Conservation (phyloP, 2,329 filamentous ascomycete species). For the Colletotrichum sp. region DNA sequence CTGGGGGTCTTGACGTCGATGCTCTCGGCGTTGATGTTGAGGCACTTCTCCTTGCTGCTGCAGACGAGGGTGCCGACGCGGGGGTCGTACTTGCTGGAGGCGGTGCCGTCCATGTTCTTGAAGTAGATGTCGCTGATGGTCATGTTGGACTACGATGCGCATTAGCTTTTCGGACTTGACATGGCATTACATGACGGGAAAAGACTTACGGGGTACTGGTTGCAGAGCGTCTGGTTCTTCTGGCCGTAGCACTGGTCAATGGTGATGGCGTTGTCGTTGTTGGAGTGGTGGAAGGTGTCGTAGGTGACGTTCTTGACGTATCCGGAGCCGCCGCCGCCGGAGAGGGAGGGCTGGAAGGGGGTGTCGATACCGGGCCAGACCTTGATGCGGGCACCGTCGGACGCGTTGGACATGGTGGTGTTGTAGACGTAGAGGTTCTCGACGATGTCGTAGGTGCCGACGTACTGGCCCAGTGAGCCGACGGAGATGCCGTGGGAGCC, state of each 20-base stretch:
- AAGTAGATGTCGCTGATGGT: conserved; percentile 22
- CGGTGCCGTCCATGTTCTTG: conserved; percentile 19
- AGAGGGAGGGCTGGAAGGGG: conserved; percentile 52
- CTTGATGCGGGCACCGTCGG: conserved; percentile 74
- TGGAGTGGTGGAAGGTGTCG: conserved; percentile 62
- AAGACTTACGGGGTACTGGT: conserved; percentile 17
- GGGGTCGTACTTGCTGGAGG: conserved; percentile 20
- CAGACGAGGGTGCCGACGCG: conserved; percentile 19
- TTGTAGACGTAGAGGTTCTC: conserved; percentile 72
- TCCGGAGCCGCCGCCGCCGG: conserved; percentile 67
- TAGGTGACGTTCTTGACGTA: conserved; percentile 72
- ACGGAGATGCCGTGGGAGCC: conserved; percentile 76
- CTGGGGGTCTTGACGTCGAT: conserved; percentile 17
- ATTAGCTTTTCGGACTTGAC: no score
- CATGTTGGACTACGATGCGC: conserved; percentile 3
- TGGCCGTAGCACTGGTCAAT: conserved; percentile 22
- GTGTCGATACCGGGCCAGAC: conserved; percentile 65
- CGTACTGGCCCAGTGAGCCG: conserved; percentile 74
- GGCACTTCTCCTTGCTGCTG: conserved; percentile 18
- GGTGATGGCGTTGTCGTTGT: conserved; percentile 57
- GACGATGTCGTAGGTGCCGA: conserved; percentile 67
- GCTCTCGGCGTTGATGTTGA: conserved; percentile 20
- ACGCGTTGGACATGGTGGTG: conserved; percentile 61
- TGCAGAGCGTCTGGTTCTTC: conserved; percentile 21
- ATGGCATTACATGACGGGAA: no score